Percentiles rank a stretch among this genome's conserved stretches.
Evolutionary conservation across 345 rosid genomes (phyloP).

Genomic region (Gossypium longicalyx): DNA sequence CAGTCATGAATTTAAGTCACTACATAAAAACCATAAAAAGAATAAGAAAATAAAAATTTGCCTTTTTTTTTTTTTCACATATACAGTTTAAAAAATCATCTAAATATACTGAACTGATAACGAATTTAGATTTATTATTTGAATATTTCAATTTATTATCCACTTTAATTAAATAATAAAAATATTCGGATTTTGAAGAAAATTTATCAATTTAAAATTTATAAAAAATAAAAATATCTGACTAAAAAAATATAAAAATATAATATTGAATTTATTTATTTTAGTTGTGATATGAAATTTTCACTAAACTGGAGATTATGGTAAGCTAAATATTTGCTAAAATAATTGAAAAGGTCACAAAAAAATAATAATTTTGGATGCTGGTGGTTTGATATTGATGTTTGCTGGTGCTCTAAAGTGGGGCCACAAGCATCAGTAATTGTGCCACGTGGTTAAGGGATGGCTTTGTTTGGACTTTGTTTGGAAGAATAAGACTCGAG

Average conservation of each 20-base stretch:
- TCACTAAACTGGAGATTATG: not conserved
- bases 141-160: too few species aligned
- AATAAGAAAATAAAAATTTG: not conserved
- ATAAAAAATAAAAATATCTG: too few species aligned
- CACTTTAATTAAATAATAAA: too few species aligned
- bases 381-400: not conserved
- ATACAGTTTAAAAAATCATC: too few species aligned
- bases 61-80: too few species aligned
- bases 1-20: conserved; percentile 3
- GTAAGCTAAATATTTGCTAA: not conserved
- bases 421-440: not conserved
- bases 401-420: not conserved
- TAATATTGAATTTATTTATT: not conserved
- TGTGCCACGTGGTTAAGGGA: conserved; percentile 6
- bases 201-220: too few species aligned
- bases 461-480: not conserved
- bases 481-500: not conserved
- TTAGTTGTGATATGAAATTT: not conserved
- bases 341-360: too few species aligned
- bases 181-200: too few species aligned
- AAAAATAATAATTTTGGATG: not conserved
- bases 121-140: too few species aligned
- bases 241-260: not conserved
- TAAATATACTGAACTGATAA: too few species aligned
- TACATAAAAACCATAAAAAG: not conserved